Conservation (phyloP, 441 rosid species). For the Pelargonium australe region DNA sequence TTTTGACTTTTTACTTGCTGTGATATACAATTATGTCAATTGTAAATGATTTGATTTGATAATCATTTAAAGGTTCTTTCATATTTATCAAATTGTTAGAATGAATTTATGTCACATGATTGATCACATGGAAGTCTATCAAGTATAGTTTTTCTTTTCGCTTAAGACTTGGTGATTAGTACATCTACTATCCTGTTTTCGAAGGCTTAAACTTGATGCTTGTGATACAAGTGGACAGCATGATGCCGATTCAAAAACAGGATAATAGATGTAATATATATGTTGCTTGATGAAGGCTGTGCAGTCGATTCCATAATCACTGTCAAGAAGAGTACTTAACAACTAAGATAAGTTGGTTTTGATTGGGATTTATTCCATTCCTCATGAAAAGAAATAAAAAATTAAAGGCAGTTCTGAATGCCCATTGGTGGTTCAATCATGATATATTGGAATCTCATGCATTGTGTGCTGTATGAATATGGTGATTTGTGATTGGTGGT, state of each 20-base stretch:
- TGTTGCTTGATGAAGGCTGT: conserved; percentile 20
- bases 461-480: conserved; percentile 35
- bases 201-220: conserved; percentile 4
- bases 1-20: not conserved
- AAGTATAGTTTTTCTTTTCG: conserved; percentile 6
- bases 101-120: conserved; percentile 8
- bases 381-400: conserved; percentile 16
- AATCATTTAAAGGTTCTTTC: conserved; percentile 14
- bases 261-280: conserved; percentile 1
- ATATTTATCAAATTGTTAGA: conserved; percentile 5
- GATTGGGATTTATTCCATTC: conserved; percentile 40
- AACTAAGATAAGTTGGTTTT: conserved; percentile 36
- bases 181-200: too few species aligned
- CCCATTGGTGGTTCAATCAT: conserved; percentile 27
- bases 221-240: conserved; percentile 16
- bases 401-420: conserved; percentile 18
- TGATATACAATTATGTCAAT: not conserved
- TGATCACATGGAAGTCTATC: conserved; percentile 12
- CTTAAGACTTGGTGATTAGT: not conserved
- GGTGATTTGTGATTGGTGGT: conserved; percentile 39
- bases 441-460: conserved; percentile 40
- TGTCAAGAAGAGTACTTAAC: conserved; percentile 20
- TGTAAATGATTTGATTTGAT: conserved; percentile 4
- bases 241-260: conserved; percentile 17
- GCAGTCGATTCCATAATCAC: conserved; percentile 22